Evolutionary conservation across 106 monocot species (phyloP).

Genomic region (Narthecium ossifragum): DNA sequence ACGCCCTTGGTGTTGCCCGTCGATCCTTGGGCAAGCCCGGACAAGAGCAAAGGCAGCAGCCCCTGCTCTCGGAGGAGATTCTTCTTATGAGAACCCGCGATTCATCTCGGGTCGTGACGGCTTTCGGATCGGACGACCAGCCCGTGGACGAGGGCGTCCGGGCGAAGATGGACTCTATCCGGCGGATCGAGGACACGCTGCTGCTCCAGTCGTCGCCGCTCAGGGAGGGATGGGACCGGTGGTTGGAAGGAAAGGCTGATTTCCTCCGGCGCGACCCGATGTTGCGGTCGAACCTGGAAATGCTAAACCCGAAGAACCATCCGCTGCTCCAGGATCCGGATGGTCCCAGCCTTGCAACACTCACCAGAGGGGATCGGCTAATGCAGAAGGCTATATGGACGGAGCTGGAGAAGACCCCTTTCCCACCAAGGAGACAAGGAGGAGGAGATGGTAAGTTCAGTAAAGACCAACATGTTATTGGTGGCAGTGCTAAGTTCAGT

Average conservation of each 20-base stretch:
- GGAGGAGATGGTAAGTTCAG: constrained; percentile 1
- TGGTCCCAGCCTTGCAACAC: constrained; percentile 18
- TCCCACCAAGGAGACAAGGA: not conserved
- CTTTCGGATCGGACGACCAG: constrained; percentile 81
- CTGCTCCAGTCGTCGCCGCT: constrained; percentile 44
- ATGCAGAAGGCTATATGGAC: constrained; percentile 50
- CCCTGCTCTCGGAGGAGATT: not conserved
- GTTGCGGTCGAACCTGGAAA: constrained; percentile 63
- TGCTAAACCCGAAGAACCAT: constrained; percentile 71
- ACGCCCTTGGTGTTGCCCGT: constrained; percentile 54
- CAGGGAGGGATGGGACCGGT: constrained; percentile 74
- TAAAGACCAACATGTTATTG: too few relatives aligned
- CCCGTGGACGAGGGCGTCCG: constrained; percentile 67
- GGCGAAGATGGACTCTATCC: constrained; percentile 46
- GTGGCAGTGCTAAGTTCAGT: too few relatives aligned
- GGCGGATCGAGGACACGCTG: constrained; percentile 65
- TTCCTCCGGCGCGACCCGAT: constrained; percentile 75
- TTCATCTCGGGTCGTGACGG: constrained; percentile 14
- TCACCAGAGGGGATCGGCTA: constrained; percentile 65
- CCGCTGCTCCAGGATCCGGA: constrained; percentile 93
- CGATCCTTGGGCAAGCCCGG: constrained; percentile 36
- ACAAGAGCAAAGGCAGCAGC: not conserved
- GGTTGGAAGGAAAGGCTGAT: constrained; percentile 81
- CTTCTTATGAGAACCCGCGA: not conserved
- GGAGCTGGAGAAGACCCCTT: constrained; percentile 54